Evolutionary conservation across 2,329 filamentous ascomycete genomes (phyloP), one percentile per base, ranked within the genome.

Genomic region (Chaetomium olivaceum): DNA sequence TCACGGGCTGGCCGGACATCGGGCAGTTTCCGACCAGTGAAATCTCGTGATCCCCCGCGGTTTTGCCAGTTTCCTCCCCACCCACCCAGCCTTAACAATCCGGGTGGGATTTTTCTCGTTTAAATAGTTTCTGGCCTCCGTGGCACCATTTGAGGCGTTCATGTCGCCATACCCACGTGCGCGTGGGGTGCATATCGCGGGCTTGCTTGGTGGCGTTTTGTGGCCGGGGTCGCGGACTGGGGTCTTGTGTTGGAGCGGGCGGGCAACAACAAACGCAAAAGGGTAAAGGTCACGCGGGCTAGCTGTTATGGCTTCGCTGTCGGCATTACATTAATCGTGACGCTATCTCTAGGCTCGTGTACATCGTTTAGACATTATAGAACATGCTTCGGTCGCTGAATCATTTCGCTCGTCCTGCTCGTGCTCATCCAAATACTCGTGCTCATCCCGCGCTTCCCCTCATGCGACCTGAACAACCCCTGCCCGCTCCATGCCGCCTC

Each of bases 1-100:
- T 75, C 33, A 70, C 73, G 52, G 73, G 73, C 55, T 75, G 73
- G 75, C 59, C 70, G 8, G 67, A 69, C 25, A 64, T 70, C 56
- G 66, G 61, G 25, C 62, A 67, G 6, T 71, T 69, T 25, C 58
- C 62, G 1, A 50, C 61, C 29, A 59, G n/a, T 19, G 39, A 60
- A 19, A 57, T 58, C 11, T 58, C 54, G 8, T 65, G 43, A 65
- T 23, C 16, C 43, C 27, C 27, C 31, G 9, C 25, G n/a, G 25
- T 5, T 12, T 14, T 43, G 39, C 39, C 16, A 43, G 39, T n/a
- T 39, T 14, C 39, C 39, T 19, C 39, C 16, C 16, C 39, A 12
- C 31, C 7, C 11, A 8, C 39, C 16, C 39, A 43, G 39, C 39
- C 39, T 12, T 21, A 11, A 29, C 27, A 29, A 29, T 64, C 36